Conservation (phyloP, 768 basidiomycete species). For the Symmetrospora coprosmae region DNA sequence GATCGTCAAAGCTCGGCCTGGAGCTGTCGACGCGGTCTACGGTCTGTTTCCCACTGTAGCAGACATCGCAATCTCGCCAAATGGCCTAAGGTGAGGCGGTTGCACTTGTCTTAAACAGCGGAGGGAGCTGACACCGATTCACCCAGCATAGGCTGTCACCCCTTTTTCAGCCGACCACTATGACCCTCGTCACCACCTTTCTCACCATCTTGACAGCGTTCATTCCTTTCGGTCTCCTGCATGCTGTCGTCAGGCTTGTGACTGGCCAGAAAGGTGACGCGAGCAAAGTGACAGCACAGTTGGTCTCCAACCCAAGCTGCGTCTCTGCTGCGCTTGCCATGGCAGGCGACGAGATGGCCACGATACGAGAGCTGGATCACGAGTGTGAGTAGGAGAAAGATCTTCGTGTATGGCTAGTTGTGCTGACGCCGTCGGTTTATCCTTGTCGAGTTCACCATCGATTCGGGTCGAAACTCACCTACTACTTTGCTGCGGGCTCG, state of each 20-base stretch:
- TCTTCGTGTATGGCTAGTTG: too few relatives aligned
- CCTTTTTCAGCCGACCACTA: neutral
- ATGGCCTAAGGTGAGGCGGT: constrained; percentile 3
- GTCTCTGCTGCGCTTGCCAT: neutral
- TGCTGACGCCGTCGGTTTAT: neutral
- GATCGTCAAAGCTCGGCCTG: neutral
- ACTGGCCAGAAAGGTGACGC: neutral
- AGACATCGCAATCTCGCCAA: neutral
- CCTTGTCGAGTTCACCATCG: neutral
- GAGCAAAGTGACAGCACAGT: neutral
- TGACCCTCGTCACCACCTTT: neutral
- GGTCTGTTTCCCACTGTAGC: constrained; percentile 7
- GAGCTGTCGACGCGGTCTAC: neutral
- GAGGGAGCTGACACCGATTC: too few relatives aligned
- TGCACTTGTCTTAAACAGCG: too few relatives aligned
- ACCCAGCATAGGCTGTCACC: neutral
- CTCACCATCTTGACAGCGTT: neutral
- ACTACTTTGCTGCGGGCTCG: constrained; percentile 7
- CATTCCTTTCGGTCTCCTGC: neutral
- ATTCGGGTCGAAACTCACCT: neutral
- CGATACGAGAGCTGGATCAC: neutral
- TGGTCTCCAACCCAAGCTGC: neutral
- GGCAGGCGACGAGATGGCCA: constrained; percentile 5
- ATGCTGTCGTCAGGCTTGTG: neutral
- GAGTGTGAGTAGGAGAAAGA: constrained; percentile 1